A percentile compares a stretch with the other conserved stretches of the same genome.
These are phyloP conservation scores for Debaryomyces prosopidis DNA, from an alignment of 805 yeast species.

Conservation along the genomic window DNA sequence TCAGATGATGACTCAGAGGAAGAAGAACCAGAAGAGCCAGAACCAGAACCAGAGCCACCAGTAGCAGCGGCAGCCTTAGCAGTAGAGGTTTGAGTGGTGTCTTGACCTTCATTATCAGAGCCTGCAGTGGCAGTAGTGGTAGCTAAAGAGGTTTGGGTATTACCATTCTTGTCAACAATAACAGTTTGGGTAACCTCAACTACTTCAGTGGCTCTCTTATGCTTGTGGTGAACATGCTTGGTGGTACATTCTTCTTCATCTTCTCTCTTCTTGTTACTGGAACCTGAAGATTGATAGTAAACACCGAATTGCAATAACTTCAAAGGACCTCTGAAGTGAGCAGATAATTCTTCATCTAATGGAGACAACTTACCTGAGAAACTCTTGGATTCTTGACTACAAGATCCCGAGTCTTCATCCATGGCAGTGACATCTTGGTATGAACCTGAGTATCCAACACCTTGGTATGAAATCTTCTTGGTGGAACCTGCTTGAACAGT, in stretches of 20 bases:
- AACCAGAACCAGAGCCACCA: constrained; percentile 7
- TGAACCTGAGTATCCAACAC: constrained; percentile 83
- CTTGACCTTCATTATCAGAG: constrained; percentile 11
- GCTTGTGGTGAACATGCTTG: constrained; percentile 46
- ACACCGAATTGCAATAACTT: constrained; percentile 84
- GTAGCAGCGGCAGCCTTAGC: constrained; percentile 18
- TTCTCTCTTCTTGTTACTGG: constrained; percentile 44
- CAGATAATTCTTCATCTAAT: constrained; percentile 80
- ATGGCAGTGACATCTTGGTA: constrained; percentile 78
- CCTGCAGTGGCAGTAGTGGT: constrained; percentile 20
- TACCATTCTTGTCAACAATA: constrained; percentile 61
- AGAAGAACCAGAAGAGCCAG: constrained; percentile 23
- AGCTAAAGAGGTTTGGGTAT: constrained; percentile 27
- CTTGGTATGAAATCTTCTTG: constrained; percentile 61
- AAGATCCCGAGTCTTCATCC: constrained; percentile 68
- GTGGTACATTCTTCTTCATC: constrained; percentile 47
- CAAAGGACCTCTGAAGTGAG: constrained; percentile 90
- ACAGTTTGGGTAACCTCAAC: constrained; percentile 81
- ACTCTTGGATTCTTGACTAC: constrained; percentile 56
- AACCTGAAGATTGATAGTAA: constrained; percentile 64
- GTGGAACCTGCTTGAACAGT: constrained; percentile 38
- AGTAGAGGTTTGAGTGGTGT: constrained; percentile 12
- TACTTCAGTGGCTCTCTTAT: constrained; percentile 63
- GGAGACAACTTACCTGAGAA: constrained; percentile 80
- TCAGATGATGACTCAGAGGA: constrained; percentile 20